These are phyloP conservation scores for Penicillium sp. DNA, from an alignment of 2,329 filamentous ascomycete species.

Conservation along the genomic window DNA sequence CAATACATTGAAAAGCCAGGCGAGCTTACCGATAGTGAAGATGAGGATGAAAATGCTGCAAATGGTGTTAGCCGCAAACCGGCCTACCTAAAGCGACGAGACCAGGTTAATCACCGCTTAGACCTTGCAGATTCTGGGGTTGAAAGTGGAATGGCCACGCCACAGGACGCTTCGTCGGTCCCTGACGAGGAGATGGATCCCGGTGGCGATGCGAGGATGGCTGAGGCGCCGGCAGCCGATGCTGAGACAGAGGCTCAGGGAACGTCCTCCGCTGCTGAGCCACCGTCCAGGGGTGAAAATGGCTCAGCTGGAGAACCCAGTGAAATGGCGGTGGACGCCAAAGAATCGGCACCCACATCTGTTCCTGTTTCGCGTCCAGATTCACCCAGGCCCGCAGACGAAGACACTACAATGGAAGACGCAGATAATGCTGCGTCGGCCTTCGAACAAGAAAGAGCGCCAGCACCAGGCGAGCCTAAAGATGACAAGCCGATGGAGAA, in stretches of 20 bases:
- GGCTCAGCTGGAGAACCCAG: slow-evolving; percentile 38
- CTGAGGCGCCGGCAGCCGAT: slow-evolving; percentile 45
- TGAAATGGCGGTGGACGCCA: slow-evolving; percentile 36
- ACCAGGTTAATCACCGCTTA: slow-evolving; percentile 65
- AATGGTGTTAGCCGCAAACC: slow-evolving; percentile 72
- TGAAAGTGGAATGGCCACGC: slow-evolving; percentile 57
- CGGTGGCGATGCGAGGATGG: slow-evolving; percentile 45
- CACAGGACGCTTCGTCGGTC: slow-evolving; percentile 47
- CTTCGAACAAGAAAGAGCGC: slow-evolving; percentile 25
- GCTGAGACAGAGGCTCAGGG: slow-evolving; percentile 38
- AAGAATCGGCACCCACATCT: slow-evolving; percentile 34
- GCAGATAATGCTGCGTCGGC: slow-evolving; percentile 29
- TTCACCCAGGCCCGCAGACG: slow-evolving; percentile 38
- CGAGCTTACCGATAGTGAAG: slow-evolving; percentile 86
- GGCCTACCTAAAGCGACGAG: slow-evolving; percentile 54
- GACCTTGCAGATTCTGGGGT: slow-evolving; percentile 59
- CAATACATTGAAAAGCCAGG: slow-evolving; percentile 75
- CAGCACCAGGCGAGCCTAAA: slow-evolving; percentile 22
- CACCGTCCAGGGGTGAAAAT: slow-evolving; percentile 37
- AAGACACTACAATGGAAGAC: slow-evolving; percentile 48
- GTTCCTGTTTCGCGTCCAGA: slow-evolving; percentile 36
- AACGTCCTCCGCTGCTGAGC: slow-evolving; percentile 37
- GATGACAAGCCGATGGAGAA: slow-evolving; percentile 33
- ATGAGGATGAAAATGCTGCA: slow-evolving; percentile 73
- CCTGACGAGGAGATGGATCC: slow-evolving; percentile 51